phyloP scores from a whole-genome alignment of 2,329 filamentous ascomycete species.

The Ceratocystis harringtonii region DNA sequence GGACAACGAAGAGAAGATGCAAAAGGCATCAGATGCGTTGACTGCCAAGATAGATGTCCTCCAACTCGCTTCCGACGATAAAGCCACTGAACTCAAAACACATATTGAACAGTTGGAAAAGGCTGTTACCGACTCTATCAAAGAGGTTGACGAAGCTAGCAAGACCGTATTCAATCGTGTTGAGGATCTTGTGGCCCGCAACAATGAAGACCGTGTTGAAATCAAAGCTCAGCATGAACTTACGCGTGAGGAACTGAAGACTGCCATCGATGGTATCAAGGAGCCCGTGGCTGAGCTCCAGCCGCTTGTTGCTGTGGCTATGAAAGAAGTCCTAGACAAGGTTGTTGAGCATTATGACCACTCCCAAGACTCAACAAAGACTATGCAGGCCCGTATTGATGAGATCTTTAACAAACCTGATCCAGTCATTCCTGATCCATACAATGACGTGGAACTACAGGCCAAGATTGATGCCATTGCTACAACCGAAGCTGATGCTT shows the following conservation, averaged over 20 bases:
- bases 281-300: conserved; percentile 68
- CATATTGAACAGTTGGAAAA: conserved; percentile 74
- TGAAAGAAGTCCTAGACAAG: conserved; percentile 71
- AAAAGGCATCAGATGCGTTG: conserved; percentile 40
- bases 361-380: conserved; percentile 49
- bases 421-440: conserved; percentile 42
- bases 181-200: conserved; percentile 59
- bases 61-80: neutral
- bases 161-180: conserved; percentile 74
- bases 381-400: conserved; percentile 44
- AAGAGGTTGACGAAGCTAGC: conserved; percentile 76
- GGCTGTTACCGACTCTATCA: conserved; percentile 65
- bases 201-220: conserved; percentile 61
- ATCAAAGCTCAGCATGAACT: conserved; percentile 66
- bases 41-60: conserved; percentile 29
- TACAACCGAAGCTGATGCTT: conserved; percentile 12
- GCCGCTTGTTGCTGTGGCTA: conserved; percentile 71
- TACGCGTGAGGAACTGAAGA: conserved; percentile 59
- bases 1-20: conserved; percentile 68
- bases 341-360: conserved; percentile 83
- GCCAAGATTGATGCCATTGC: conserved; percentile 16
- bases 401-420: conserved; percentile 44
- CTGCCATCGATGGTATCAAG: conserved; percentile 60
- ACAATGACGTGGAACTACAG: conserved; percentile 34
- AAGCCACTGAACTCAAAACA: conserved; percentile 52